Evolutionary conservation across 495 filamentous ascomycete species (phyloP).

Genomic region (Neurospora discreta): DNA sequence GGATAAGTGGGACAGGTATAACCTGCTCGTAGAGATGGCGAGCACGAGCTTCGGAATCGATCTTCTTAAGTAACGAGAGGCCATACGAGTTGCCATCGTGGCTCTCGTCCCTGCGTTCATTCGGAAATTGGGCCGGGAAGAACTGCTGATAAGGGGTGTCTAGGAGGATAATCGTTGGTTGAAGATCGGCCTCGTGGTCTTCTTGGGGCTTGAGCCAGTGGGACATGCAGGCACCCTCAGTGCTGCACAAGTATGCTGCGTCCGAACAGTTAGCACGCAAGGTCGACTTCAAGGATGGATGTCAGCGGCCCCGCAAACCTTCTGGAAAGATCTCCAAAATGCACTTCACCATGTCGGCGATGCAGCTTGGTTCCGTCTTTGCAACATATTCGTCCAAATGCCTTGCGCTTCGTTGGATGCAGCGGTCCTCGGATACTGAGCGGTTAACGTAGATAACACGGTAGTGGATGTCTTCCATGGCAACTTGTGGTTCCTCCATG

Average conservation of each 20-base stretch:
- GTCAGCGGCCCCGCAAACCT: slow-evolving; percentile 24
- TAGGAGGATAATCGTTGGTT: slow-evolving; percentile 66
- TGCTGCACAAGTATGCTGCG: slow-evolving; percentile 63
- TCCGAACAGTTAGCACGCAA: slow-evolving; percentile 15
- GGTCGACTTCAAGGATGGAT: neutral
- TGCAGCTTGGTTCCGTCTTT: slow-evolving; percentile 22
- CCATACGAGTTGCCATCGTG: slow-evolving; percentile 52
- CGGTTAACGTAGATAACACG: slow-evolving; percentile 79
- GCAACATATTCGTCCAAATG: neutral
- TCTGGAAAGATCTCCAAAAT: slow-evolving; percentile 39
- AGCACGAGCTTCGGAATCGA: slow-evolving; percentile 59
- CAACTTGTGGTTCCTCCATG: neutral
- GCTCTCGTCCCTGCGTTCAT: slow-evolving; percentile 23
- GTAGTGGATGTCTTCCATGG: slow-evolving; percentile 61
- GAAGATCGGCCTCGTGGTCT: slow-evolving; percentile 46
- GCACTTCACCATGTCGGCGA: slow-evolving; percentile 35
- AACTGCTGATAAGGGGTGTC: slow-evolving; percentile 48
- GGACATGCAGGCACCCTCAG: slow-evolving; percentile 56
- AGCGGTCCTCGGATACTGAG: slow-evolving; percentile 50
- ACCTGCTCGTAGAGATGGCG: slow-evolving; percentile 63
- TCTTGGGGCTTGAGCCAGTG: slow-evolving; percentile 60
- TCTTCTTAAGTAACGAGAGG: slow-evolving; percentile 52
- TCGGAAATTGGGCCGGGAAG: slow-evolving; percentile 30
- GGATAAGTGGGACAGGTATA: slow-evolving; percentile 59
- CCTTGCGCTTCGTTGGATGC: slow-evolving; percentile 3